Evolutionary conservation across 2,329 filamentous ascomycete species (phyloP), one percentile per base, ranked within the genome.

Genomic region (Chrysoporthe puriensis): DNA sequence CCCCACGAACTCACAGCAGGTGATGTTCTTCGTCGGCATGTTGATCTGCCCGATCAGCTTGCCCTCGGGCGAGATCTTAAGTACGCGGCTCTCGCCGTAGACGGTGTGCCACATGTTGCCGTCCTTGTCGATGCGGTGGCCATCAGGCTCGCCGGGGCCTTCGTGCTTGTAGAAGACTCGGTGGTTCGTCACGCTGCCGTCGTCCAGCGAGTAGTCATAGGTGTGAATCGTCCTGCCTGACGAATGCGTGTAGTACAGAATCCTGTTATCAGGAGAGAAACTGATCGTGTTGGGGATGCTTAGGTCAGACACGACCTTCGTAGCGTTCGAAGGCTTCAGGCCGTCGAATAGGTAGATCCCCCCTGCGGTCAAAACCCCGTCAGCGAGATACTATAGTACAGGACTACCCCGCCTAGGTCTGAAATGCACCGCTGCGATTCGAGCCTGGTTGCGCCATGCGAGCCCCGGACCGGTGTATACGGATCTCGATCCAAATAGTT

Each of bases 51-150:
- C 93, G 5, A 94, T 83, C 42, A 97, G 79, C 73, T 89, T 81
- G 2, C 93, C 93, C 62, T 85, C 78, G 4, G 89, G 87, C 60
- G 86, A 88, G 74, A 97, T 90, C 76, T 91, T 88, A 71, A 97
- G 80, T 34, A 97, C 92, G 69, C 88, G 86, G 68, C 86, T 83
- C 70, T 91, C 91, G 64, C 93, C 93, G 76, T 93, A 96, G n/a
- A 96, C 84, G 8, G 93, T 92, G 70, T 91, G 90, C 94, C 95
- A 97, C 74, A 97, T 84, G 80, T 91, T 90, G n/a, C 93, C 94
- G 65, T 96, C 88, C 56, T 85, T 86, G 75, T 97, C 94, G 74
- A 96, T 86, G 70, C 90, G 90, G 79, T 95, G 94, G 2, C 94
- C 94, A 78, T 97, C 94, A 0, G 93, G 93, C 70, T 88, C 87